These are phyloP conservation scores for Allomyces javanicus DNA, from an alignment of 192 early-diverging fungal genomes.

Conservation along the genomic window DNA sequence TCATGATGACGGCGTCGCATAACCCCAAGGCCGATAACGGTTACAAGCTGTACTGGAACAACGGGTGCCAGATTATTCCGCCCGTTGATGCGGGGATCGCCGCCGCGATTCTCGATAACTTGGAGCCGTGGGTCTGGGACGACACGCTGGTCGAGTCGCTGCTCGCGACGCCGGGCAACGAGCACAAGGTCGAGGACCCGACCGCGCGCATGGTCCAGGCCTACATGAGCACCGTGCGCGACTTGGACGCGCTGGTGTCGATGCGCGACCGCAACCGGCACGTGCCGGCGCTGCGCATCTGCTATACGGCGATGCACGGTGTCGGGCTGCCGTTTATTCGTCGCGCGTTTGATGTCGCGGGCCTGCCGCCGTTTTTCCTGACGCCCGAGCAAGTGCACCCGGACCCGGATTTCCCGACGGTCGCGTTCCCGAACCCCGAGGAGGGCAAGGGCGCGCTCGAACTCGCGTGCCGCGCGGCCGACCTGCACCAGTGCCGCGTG, in stretches of 20 bases:
- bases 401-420: constrained; percentile 81
- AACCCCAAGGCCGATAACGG: constrained; percentile 1
- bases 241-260: constrained; percentile 2
- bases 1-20: constrained; percentile 94
- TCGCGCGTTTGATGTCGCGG: constrained; percentile 43
- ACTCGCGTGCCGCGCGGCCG: constrained; percentile 48
- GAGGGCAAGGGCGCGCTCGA: constrained; percentile 58
- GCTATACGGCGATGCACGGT: constrained; percentile 92
- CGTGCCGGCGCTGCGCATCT: constrained; percentile 12
- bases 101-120: constrained; percentile 37
- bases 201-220: constrained; percentile 37
- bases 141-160: constrained; percentile 24
- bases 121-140: constrained; percentile 53
- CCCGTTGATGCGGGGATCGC: constrained; percentile 71
- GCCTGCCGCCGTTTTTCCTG: constrained; percentile 38
- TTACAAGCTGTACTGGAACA: constrained; percentile 51
- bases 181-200: constrained; percentile 32
- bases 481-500: constrained; percentile 24
- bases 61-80: constrained; percentile 79
- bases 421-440: constrained; percentile 70
- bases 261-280: neutral
- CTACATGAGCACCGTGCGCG: constrained; percentile 47
- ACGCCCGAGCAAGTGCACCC: constrained; percentile 51
- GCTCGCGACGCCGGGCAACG: neutral
- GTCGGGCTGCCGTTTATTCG: constrained; percentile 63